Base-by-base conservation (phyloP, 2,329 filamentous ascomycete genomes). In the Claviceps sp. region DNA sequence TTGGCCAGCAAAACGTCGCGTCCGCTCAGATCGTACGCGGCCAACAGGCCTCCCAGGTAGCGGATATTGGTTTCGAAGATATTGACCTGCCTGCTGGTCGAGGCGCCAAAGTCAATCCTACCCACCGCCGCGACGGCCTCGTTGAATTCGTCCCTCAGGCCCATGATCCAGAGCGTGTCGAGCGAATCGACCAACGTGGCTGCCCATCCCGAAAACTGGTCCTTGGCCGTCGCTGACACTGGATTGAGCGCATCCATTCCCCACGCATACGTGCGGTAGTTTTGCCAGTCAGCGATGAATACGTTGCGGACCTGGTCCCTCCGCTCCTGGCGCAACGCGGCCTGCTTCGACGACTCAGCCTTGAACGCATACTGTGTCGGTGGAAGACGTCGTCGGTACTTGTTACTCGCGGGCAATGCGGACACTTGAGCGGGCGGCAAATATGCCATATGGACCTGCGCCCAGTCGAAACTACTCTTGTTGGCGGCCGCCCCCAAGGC, bases 141-240 rank as follows among this genome's bases (percentile, higher is more conserved):
- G 37, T 78, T 72, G 60, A 87, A 88, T 53, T 87, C 83, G 0
- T 77, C 70, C 55, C 74, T 74, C 61, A 86, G 58, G 4, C 76
- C 83, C 77, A 87, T 81, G 56, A 87, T 83, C 82, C 83, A 86
- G 14, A 88, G 69, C n/a, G 80, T 81, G 61, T 87, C 84, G 50
- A 85, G 70, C 2, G 78, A 69, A 61, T 85, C 82, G n/a, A 85
- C 79, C 52, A 85, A 67, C 5, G 81, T 85, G 4, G 81, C 81
- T 6, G 77, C 79, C 81, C 81, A 85, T 24, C 82, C 82, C 14
- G 78, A 79, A 64, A 83, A 84, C 37, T 77, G 75, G 58, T 84
- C 74, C 45, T 73, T 72, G 48, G 64, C 68, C 2, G 63, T 59
- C 11, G 73, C 79, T 16, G 72, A 72, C 9, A 85, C 58, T 3